Evolutionary conservation across 2,329 filamentous ascomycete genomes (phyloP), one percentile per base, ranked within the genome.

Genomic region (Chlorencoelia australis): DNA sequence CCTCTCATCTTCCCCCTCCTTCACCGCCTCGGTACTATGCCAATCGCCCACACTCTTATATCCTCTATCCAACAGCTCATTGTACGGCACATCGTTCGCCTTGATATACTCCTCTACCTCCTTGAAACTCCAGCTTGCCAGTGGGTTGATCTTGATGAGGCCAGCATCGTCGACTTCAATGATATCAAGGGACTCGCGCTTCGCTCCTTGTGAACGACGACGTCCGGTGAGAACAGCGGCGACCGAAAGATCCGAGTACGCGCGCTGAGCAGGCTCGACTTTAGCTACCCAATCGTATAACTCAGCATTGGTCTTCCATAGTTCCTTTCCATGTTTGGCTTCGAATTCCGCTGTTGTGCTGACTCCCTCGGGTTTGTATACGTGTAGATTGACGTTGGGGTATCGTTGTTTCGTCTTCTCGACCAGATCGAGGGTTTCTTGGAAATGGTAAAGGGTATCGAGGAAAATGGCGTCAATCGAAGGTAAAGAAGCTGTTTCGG

Each of bases 41-140:
- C 88, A 96, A 69, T 98, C 91, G 44, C 91, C 91, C 45, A 98
- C 73, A 47, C 86, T 94, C 73, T 96, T 95, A 73, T 98, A 98
- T n/a, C 91, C 91, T 41, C 69, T 72, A 64, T 95, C 85, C 30
- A 98, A 73, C 19, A 98, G 74, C 44, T 73, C 78, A 59, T 98
- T 98, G 71, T 94, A 96, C 0, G 91, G 91, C 4, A 98, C 87
- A 43, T 86, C 64, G 68, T 95, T 75, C 54, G 82, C 79, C 52
- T 78, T 74, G 64, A 95, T 75, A 65, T 98, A 98, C 26, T 75
- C 69, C 62, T 88, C 79, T 42, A 98, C 89, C 58, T 96, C 82
- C 44, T 76, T 67, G 65, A 98, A 98, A 28, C 73, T 73, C 91
- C 91, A 98, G 65, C 88, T 86, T 56, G 88, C 88, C 46, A 98